Conservation (phyloP, 305 asterid species). For the Fraxinus nigra region DNA sequence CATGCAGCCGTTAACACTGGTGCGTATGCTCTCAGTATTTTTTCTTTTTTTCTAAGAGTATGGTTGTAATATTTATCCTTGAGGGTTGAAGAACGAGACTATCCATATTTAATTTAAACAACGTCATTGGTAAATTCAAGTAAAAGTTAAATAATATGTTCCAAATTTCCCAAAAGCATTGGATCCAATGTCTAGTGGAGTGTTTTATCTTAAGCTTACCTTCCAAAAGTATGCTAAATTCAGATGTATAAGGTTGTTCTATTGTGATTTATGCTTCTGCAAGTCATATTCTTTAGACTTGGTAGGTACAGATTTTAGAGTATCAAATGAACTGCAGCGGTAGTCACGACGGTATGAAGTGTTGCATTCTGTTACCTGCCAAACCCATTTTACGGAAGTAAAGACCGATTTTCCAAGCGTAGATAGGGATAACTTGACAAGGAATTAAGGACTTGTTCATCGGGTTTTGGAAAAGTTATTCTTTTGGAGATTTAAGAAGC, state of each 20-base stretch:
- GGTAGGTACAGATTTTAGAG: not conserved
- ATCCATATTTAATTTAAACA: slow-evolving; percentile 8
- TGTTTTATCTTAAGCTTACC: not conserved
- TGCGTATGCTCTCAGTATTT: slow-evolving; percentile 23
- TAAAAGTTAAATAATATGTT: not conserved
- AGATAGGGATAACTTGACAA: not conserved
- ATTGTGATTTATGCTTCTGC: not conserved
- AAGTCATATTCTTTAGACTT: not conserved
- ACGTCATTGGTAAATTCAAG: not conserved
- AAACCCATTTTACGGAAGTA: no score
- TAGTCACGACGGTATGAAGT: not conserved
- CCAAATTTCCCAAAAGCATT: not conserved
- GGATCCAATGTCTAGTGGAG: not conserved
- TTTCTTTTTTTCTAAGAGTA: slow-evolving; percentile 20
- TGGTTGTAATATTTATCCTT: slow-evolving; percentile 32
- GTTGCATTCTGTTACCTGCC: not conserved
- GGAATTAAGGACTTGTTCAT: not conserved
- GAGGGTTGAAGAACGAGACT: slow-evolving; percentile 16
- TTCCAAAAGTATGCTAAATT: not conserved
- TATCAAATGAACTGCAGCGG: not conserved
- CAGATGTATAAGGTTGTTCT: not conserved
- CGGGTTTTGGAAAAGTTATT: not conserved
- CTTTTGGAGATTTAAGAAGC: no score
- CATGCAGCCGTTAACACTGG: slow-evolving; percentile 22
- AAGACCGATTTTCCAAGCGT: not conserved